Evolutionary conservation across 441 rosid genomes (phyloP), one percentile per base, ranked within the genome.

Genomic region (Syzygium malaccense): DNA sequence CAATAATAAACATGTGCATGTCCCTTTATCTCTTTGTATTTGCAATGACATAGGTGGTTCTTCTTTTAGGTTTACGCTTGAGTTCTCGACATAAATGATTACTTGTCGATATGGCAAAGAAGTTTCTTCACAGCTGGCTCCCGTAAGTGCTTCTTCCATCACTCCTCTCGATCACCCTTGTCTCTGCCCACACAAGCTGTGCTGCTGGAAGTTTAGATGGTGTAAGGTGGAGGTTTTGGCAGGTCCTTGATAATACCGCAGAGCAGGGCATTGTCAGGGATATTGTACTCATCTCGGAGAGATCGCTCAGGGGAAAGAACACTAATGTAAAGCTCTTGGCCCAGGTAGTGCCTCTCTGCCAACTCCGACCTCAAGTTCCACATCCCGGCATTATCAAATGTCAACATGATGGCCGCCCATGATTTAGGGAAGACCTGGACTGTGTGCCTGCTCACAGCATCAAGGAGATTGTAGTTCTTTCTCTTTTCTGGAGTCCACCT

Each of bases 401-500:
- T 75, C 84, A 75, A 75, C 84, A 75, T 75, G 51, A 75, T 75
- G 84, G 84, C 84, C 1, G 84, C 84, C 84, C 84, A 75, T 41
- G 84, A 75, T 75, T 75, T 75, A 41, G 84, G 84, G 84, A 75
- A 75, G 84, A 75, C 87, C 49, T 85, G 87, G 25, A 85, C 1
- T 2, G 87, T 85, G 87, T 85, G 87, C 64, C 87, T 85, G 66
- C 51, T 85, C 51, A 85, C 66, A 6, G 87, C 87, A 37, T 85
- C 87, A 33, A 85, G 87, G 49, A 85, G 87, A 58, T 85, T 85
- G 66, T 85, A 85, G 87, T 14, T 85, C 87, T 85, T 85, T 55
- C 87, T 85, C 87, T 55, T 85, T 49, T 85, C 87, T 85, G 87
- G 87, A 49, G 87, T 85, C 87, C 87, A 85, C 87, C 49, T 85